A percentile compares a stretch with the other conserved stretches of the same genome.
Evolutionary conservation across 2,329 filamentous ascomycete genomes (phyloP).

Genomic region (Ilyonectria robusta): DNA sequence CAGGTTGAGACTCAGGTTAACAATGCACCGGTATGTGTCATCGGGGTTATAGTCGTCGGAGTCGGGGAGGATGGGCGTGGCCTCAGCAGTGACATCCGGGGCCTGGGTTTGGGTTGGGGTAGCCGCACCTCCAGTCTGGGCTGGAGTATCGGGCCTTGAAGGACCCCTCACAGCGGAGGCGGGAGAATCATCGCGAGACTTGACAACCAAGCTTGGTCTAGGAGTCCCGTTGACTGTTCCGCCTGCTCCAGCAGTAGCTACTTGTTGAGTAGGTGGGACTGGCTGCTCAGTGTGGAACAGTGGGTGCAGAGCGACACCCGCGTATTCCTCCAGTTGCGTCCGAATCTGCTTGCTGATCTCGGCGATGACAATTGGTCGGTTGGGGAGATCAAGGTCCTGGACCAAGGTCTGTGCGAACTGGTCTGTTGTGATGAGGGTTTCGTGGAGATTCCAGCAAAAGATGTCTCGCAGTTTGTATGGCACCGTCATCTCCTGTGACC

Average conservation of each 20-base stretch:
- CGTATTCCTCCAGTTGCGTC: constrained; percentile 95
- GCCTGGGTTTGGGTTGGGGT: constrained; percentile 63
- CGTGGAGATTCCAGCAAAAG: constrained; percentile 98
- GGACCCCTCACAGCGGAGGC: constrained; percentile 50
- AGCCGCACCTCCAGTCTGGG: constrained; percentile 64
- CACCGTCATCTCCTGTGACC: constrained; percentile 82
- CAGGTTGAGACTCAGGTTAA: constrained; percentile 91
- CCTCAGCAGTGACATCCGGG: constrained; percentile 77
- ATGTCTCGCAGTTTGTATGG: constrained; percentile 92
- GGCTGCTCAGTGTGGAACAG: constrained; percentile 79
- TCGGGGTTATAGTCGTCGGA: constrained; percentile 88
- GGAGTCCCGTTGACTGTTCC: constrained; percentile 45
- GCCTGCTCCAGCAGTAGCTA: constrained; percentile 33
- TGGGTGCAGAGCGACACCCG: constrained; percentile 92
- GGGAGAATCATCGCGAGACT: constrained; percentile 57
- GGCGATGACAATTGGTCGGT: constrained; percentile 76
- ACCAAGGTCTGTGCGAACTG: constrained; percentile 94
- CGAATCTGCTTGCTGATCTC: constrained; percentile 96
- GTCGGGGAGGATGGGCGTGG: constrained; percentile 71
- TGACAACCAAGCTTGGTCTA: constrained; percentile 49
- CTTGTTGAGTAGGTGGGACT: constrained; percentile 42
- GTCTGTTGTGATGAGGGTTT: constrained; percentile 93
- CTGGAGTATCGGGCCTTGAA: constrained; percentile 71
- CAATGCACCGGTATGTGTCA: constrained; percentile 94
- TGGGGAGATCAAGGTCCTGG: constrained; percentile 92